Evolutionary conservation across 73 alveolate species (phyloP), one percentile per base, ranked within the genome.

Genomic region (Vitrella brassicaformis): DNA sequence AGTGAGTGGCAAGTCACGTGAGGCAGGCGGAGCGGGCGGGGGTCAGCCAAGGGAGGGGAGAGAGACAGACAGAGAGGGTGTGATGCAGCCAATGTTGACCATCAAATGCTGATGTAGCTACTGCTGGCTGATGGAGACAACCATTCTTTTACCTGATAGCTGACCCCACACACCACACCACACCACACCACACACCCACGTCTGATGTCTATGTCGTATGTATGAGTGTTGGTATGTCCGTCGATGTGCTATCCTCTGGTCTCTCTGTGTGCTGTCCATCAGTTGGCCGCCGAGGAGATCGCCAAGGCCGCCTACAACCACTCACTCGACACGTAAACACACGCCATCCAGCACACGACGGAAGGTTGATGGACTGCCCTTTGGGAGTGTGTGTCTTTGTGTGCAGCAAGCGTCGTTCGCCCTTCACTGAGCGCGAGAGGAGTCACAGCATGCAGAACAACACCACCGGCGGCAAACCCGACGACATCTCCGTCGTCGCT

Each of bases 401-500:
- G 56, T 14, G 56, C 56, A 39, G 56, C 4, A 39, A 66, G 26
- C 82, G 86, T 70, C 45, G 27, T 4, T 81, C 89, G 10, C 93
- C 93, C 30, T 86, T 86, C 68, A 85, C 93, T 0, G 79, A 81
- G 70, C 72, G 74, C 30, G 93, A 88, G 22, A 68, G 78, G 31
- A 80, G 78, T 28, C 46, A 30, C 46, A 39, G 56, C 56, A 39
- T 14, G 56, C 67, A 47, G 79, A 70, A 86, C 31, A 81, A 71
- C 66, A 75, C 27, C 74, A 71, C 27, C n/a, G 89, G 92, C 10
- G 92, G 92, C 10, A 86, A 86, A 74, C 89, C 84, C 45, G 92
- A 86, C 65, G 92, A 85, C 72, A 84, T 85, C 64, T 75, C 92
- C 47, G 88, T 85, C 65, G 73, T 80, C 47, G 88, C 80, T 0